These are phyloP conservation scores for Pharnaceum exiguum DNA, from an alignment of 148 eudicot genomes.

Conservation along the genomic window DNA sequence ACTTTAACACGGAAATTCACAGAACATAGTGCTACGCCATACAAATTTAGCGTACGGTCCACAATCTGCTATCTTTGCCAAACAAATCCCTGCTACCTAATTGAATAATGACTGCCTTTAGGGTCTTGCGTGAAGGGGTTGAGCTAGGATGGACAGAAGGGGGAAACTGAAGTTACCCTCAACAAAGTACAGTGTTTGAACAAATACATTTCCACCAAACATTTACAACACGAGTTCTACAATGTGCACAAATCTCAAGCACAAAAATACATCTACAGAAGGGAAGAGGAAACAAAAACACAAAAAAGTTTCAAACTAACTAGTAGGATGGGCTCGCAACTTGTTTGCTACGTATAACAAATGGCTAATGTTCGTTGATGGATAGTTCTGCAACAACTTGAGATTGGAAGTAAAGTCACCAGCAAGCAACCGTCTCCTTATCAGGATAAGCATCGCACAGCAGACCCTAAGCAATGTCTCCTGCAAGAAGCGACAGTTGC, in stretches of 20 bases:
- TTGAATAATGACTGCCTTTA: too few relatives aligned
- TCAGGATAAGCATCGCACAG: constrained; percentile 90
- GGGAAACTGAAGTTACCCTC: neutral
- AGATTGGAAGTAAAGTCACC: constrained; percentile 96
- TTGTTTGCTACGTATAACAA: constrained; percentile 92
- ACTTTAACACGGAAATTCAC: too few relatives aligned
- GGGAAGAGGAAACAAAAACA: neutral
- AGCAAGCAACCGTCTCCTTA: constrained; percentile 87
- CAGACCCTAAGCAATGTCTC: constrained; percentile 87
- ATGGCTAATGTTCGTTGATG: constrained; percentile 86
- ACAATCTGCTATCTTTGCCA: too few relatives aligned
- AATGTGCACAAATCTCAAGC: constrained; percentile 15
- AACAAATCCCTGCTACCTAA: too few relatives aligned
- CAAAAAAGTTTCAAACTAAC: constrained; percentile 19
- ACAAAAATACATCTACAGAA: neutral
- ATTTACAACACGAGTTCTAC: constrained; percentile 27
- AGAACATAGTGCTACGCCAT: too few relatives aligned
- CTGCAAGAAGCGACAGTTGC: constrained; percentile 35
- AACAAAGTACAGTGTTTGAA: constrained; percentile 10
- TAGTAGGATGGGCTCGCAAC: constrained; percentile 50
- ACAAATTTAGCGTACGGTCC: too few relatives aligned
- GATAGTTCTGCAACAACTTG: constrained; percentile 86
- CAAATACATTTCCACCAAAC: constrained; percentile 1
- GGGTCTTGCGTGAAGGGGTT: neutral
- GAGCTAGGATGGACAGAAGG: neutral